A percentile compares a stretch with the other conserved stretches of the same genome.
phyloP scores from a whole-genome alignment of 495 filamentous ascomycete genomes.

The Penicillium angulare region DNA sequence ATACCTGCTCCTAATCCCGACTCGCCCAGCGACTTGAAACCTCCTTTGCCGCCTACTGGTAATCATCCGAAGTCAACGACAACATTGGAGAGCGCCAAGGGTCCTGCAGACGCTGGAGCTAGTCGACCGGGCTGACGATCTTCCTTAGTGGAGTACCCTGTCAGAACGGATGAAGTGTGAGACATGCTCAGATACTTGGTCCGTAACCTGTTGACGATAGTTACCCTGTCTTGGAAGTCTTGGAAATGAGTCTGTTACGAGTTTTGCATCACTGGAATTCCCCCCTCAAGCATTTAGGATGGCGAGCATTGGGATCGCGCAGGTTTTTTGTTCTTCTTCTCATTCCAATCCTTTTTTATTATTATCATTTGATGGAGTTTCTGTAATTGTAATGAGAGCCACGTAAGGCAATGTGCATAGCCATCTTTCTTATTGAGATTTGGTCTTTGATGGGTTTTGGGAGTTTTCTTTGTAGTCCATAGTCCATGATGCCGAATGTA shows the following conservation, averaged over 20 bases:
- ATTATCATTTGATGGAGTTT: slow-evolving; percentile 4
- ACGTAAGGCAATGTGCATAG: slow-evolving; percentile 23
- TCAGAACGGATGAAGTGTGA: too few species aligned
- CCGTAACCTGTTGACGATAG: too few species aligned
- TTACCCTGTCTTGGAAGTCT: slow-evolving; percentile 9
- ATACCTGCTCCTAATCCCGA: slow-evolving; percentile 30
- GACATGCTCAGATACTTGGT: too few species aligned
- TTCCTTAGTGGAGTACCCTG: too few species aligned
- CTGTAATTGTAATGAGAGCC: slow-evolving; percentile 25
- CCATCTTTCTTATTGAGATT: too few species aligned
- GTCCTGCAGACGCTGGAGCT: slow-evolving; percentile 29
- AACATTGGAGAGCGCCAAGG: slow-evolving; percentile 17
- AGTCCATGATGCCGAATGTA: background rate
- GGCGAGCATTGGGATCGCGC: slow-evolving; percentile 19
- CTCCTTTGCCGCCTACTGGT: slow-evolving; percentile 27
- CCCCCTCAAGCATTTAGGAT: slow-evolving; percentile 22
- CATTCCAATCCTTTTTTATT: too few species aligned
- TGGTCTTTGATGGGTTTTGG: background rate
- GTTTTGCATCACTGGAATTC: slow-evolving; percentile 30
- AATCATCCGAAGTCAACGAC: slow-evolving; percentile 26
- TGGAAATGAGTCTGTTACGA: slow-evolving; percentile 11
- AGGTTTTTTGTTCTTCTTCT: too few species aligned
- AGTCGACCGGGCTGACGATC: slow-evolving; percentile 38
- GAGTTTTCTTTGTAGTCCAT: background rate
- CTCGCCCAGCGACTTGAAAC: slow-evolving; percentile 35